Conservation (phyloP, 129 eudicot genomes). For the Heracleum sosnowskyi region DNA sequence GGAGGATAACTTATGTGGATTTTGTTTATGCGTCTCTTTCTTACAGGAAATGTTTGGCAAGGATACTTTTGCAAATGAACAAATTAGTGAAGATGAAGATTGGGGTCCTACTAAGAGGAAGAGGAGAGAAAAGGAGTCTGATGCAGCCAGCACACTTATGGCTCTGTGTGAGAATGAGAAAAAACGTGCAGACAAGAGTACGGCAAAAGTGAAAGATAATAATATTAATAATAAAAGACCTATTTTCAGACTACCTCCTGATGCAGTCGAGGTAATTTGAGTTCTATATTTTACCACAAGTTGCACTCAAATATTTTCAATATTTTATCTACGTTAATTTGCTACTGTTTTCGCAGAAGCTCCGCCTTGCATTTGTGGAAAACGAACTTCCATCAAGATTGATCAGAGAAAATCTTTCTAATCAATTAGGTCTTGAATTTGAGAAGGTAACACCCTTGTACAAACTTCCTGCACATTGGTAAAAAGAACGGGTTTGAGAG, state of each 20-base stretch:
- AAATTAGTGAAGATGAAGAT: slow-evolving; percentile 89
- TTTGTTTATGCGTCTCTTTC: background rate
- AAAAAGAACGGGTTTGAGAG: background rate
- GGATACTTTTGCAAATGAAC: slow-evolving; percentile 53
- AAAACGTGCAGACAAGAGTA: slow-evolving; percentile 20
- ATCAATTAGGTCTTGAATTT: slow-evolving; percentile 68
- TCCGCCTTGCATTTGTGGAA: slow-evolving; percentile 69
- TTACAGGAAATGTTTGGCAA: slow-evolving; percentile 92
- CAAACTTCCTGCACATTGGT: background rate
- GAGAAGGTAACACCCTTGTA: slow-evolving; percentile 55
- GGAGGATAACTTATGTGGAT: background rate
- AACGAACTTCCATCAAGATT: slow-evolving; percentile 88
- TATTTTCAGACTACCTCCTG: slow-evolving; percentile 54
- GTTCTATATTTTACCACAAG: background rate
- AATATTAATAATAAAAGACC: slow-evolving; percentile 42
- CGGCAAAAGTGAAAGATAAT: slow-evolving; percentile 18
- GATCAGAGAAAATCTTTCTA: slow-evolving; percentile 55
- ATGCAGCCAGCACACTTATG: slow-evolving; percentile 72
- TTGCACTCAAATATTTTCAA: background rate
- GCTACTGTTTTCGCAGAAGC: slow-evolving; percentile 50
- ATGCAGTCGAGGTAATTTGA: slow-evolving; percentile 64
- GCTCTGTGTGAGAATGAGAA: slow-evolving; percentile 53
- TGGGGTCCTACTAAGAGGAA: slow-evolving; percentile 84
- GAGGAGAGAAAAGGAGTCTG: slow-evolving; percentile 69
- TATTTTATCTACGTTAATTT: background rate